These are phyloP conservation scores for Claviceps monticola DNA, from an alignment of 2,329 filamentous ascomycete species.

Conservation along the genomic window DNA sequence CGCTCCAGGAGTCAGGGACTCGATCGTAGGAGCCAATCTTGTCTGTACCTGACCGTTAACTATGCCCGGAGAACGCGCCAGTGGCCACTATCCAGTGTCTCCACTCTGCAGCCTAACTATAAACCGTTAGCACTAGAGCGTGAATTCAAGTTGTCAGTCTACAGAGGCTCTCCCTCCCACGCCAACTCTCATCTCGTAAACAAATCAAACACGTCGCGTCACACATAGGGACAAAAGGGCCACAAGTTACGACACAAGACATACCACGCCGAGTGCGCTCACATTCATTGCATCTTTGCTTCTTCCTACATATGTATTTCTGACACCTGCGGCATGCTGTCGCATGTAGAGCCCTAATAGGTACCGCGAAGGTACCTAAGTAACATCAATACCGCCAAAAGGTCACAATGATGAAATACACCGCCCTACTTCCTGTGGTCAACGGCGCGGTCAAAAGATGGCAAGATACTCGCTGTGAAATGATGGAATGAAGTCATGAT, in stretches of 20 bases:
- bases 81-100: too few species aligned
- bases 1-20: too few species aligned
- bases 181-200: background rate
- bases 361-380: background rate
- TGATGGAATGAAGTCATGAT: background rate
- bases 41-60: too few species aligned
- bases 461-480: background rate
- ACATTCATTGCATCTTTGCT: background rate
- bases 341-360: constrained; percentile 5
- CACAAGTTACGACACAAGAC: too few species aligned
- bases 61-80: too few species aligned
- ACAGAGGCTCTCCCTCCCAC: too few species aligned
- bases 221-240: background rate
- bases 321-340: constrained; percentile 5
- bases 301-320: background rate
- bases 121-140: too few species aligned
- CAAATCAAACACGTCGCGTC: background rate
- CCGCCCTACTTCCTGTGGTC: background rate
- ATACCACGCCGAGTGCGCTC: background rate
- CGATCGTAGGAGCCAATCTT: too few species aligned
- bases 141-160: too few species aligned
- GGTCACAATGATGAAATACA: background rate
- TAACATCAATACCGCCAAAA: background rate
- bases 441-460: background rate
- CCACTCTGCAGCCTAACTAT: too few species aligned